Conservation (phyloP, 1,139 yeast genomes). For the Lodderomyces margitis region DNA sequence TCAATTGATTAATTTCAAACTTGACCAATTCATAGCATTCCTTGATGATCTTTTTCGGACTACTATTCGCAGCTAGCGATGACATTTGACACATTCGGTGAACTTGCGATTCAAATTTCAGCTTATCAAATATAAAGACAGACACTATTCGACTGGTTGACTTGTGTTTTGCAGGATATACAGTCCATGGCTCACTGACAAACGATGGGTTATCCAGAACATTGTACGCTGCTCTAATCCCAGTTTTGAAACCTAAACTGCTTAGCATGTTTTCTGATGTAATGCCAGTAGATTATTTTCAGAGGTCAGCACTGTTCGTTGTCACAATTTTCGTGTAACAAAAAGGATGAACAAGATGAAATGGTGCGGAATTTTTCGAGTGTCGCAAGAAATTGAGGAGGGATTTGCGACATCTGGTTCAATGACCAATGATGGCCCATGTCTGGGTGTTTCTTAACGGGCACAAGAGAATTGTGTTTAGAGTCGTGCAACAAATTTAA, state of each 20-base stretch:
- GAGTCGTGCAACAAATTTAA: no score
- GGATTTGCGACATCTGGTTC: neutral
- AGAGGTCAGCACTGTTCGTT: neutral
- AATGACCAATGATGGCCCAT: no score
- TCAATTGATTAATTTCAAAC: slow-evolving; percentile 61
- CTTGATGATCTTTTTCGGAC: slow-evolving; percentile 36
- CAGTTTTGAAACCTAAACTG: slow-evolving; percentile 50
- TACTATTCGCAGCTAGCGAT: slow-evolving; percentile 28
- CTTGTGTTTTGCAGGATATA: slow-evolving; percentile 78
- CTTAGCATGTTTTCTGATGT: slow-evolving; percentile 8
- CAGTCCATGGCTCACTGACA: slow-evolving; percentile 79
- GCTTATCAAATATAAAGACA: slow-evolving; percentile 86
- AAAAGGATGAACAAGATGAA: neutral
- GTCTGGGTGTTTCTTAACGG: no score
- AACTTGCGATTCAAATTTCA: slow-evolving; percentile 61
- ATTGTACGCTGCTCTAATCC: slow-evolving; percentile 71
- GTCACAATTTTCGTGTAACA: neutral
- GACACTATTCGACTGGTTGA: slow-evolving; percentile 60
- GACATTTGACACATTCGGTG: slow-evolving; percentile 49
- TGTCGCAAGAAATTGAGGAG: neutral
- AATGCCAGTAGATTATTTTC: neutral
- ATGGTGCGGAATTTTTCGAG: neutral
- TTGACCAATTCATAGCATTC: slow-evolving; percentile 43
- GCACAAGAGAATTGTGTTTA: no score
- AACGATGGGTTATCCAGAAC: slow-evolving; percentile 76